These are phyloP conservation scores for Solanum hybrid DNA, from an alignment of 305 asterid species.

Conservation along the genomic window DNA sequence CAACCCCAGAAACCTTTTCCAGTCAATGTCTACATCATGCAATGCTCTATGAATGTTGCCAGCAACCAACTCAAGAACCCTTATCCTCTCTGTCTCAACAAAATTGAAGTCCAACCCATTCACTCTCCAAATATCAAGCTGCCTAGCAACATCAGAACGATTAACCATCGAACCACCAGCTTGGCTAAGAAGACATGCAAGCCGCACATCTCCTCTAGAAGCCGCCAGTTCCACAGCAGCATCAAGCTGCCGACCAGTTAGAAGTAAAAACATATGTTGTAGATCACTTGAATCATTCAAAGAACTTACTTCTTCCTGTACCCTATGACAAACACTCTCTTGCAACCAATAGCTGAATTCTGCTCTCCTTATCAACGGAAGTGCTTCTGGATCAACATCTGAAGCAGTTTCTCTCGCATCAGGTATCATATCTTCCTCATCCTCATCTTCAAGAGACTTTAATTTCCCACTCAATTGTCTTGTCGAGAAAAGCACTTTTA, in stretches of 20 bases:
- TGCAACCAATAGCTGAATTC: conserved; percentile 87
- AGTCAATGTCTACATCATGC: conserved; percentile 62
- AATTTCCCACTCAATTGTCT: conserved; percentile 37
- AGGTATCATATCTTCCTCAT: conserved; percentile 72
- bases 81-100: conserved; percentile 66
- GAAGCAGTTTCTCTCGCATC: conserved; percentile 47
- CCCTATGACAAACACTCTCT: conserved; percentile 85
- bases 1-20: conserved; percentile 93
- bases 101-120: conserved; percentile 88
- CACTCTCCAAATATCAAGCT: conserved; percentile 81
- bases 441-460: conserved; percentile 41
- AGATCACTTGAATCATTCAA: conserved; percentile 52
- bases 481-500: conserved; percentile 75
- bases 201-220: conserved; percentile 90
- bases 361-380: conserved; percentile 69
- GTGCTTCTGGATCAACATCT: conserved; percentile 66
- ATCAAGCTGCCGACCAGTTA: conserved; percentile 84
- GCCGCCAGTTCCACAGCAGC: conserved; percentile 88
- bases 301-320: conserved; percentile 75
- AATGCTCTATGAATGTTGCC: conserved; percentile 74
- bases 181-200: conserved; percentile 84
- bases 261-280: conserved; percentile 74
- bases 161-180: conserved; percentile 67
- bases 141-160: conserved; percentile 63
- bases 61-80: conserved; percentile 76